Evolutionary conservation across 108 stramenopile genomes (phyloP), one percentile per base, ranked within the genome.

Genomic region (Stephanodiscus minutulus): DNA sequence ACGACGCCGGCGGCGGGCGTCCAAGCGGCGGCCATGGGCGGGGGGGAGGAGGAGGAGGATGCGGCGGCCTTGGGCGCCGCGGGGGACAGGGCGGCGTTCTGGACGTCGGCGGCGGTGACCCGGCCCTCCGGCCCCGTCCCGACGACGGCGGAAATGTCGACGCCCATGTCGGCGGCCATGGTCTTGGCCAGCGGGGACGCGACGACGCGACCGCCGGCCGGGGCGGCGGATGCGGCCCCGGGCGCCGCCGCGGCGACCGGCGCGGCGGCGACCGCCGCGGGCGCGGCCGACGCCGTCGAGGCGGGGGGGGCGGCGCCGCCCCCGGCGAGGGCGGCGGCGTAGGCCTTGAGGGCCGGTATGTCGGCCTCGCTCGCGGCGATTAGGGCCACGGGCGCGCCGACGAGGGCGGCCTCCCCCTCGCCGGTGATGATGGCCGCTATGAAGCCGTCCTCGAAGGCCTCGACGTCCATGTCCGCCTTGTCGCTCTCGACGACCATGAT

Each of bases 401-500:
- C 98, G 43, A 82, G 61, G 5, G 96, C 91, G 64, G 66, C 86
- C 62, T 96, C 94, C 17, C 98, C 98, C 68, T 98, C 98, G 15
- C 63, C 81, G 1, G 93, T 95, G 29, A 97, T 79, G 36, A 98
- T 97, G 28, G 96, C 95, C 12, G 97, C 96, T 61, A 98, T 70
- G 87, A 87, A 96, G 15, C 98, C 98, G 77, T 96, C 96, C 52
- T 96, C 95, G 57, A 97, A 98, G 3, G 97, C 91, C 66, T 98
- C 98, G 7, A 97, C 94, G 72, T 98, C 98, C 98, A 98, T 98
- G 72, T 98, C 98, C 15, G 98, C 98, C 84, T 98, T 98, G 74
- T 98, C 98, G 56, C 89, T 91, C 82, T 98, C 97, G 11, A 98
- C 96, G 37, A 98, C 96, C 91, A 99, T 95, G 68, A 97, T 88